Conservation (phyloP, 106 monocot genomes). For the Alisma plantagoaquatica region DNA sequence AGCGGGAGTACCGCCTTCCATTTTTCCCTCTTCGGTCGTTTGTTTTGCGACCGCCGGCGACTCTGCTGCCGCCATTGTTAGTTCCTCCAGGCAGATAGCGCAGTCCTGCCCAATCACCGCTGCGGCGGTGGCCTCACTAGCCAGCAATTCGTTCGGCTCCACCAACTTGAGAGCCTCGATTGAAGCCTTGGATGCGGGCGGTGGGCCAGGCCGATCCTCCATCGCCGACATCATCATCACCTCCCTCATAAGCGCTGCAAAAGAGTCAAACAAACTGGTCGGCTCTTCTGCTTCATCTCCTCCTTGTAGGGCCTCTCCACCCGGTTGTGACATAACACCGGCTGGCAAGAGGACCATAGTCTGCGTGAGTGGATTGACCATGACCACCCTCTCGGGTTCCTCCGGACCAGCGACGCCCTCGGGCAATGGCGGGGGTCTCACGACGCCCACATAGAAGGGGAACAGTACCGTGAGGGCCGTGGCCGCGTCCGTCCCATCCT, state of each 20-base stretch:
- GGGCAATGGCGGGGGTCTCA: neutral
- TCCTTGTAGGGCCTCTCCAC: too few species aligned
- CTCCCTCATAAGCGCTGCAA: neutral
- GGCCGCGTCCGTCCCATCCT: too few species aligned
- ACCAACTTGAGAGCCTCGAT: conserved; percentile 44
- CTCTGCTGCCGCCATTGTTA: conserved; percentile 1
- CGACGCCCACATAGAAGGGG: conserved; percentile 8
- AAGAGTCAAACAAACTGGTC: too few species aligned
- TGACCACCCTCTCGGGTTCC: conserved; percentile 6
- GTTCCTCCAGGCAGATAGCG: conserved; percentile 51
- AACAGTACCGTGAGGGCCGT: too few species aligned
- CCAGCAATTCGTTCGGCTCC: conserved; percentile 5
- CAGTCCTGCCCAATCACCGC: conserved; percentile 29
- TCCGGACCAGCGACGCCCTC: conserved; percentile 1
- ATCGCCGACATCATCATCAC: conserved; percentile 3
- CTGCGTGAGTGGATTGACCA: conserved; percentile 4
- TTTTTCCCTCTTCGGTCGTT: too few species aligned
- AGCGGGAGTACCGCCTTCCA: too few species aligned
- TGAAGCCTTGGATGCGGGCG: conserved; percentile 51
- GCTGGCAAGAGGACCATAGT: neutral
- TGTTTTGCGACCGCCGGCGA: conserved; percentile 13
- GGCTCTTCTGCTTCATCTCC: too few species aligned
- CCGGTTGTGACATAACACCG: too few species aligned
- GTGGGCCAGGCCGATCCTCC: conserved; percentile 15
- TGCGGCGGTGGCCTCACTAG: too few species aligned